Conservation (phyloP, 257 asterid genomes). For the Solanum verrucosum region DNA sequence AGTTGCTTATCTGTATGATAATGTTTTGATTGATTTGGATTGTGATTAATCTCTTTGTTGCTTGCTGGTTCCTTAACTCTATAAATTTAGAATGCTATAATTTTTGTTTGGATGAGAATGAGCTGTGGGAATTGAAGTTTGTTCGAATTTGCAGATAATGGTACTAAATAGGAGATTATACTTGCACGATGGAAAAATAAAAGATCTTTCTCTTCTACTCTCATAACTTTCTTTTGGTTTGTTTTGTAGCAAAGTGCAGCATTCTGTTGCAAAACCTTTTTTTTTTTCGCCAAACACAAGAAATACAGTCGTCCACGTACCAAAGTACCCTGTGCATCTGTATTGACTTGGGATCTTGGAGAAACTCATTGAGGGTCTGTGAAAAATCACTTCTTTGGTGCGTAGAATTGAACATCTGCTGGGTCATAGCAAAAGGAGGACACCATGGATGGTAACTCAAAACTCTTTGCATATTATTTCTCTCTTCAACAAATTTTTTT, state of each 20-base stretch:
- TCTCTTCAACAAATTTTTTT: neutral
- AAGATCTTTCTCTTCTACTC: neutral
- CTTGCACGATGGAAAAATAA: neutral
- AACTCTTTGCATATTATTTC: neutral
- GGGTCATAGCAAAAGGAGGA: conserved; percentile 1
- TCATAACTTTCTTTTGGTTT: neutral
- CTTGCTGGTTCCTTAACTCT: neutral
- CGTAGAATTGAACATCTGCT: conserved; percentile 27
- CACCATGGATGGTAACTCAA: conserved; percentile 50
- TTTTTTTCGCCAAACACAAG: neutral
- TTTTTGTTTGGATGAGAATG: neutral
- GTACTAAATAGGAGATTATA: neutral
- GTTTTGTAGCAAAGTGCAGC: neutral
- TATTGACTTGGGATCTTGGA: neutral
- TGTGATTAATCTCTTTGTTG: neutral
- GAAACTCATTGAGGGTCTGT: neutral
- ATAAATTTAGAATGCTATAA: neutral
- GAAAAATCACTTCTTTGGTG: neutral
- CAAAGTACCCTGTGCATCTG: neutral
- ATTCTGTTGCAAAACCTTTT: neutral
- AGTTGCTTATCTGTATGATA: neutral
- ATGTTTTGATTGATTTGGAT: neutral
- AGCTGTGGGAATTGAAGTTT: neutral
- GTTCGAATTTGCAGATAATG: neutral
- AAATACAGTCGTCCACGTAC: neutral